phyloP scores from a whole-genome alignment of 345 rosid genomes.

The Pugionium cornutum region DNA sequence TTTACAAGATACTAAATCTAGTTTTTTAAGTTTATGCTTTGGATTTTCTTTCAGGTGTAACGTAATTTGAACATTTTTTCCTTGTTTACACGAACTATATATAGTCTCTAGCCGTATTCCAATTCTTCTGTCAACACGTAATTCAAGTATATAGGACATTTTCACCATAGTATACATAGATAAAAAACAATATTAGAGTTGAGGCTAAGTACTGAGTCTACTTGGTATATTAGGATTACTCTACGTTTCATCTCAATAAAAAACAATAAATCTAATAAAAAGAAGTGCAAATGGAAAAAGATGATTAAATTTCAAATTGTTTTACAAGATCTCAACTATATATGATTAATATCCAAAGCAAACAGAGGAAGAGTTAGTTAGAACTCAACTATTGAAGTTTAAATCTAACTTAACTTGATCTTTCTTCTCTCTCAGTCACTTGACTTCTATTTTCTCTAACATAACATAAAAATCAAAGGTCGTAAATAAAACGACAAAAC shows the following conservation, averaged over 20 bases:
- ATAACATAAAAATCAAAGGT: not conserved
- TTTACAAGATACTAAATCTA: not conserved
- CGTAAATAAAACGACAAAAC: constrained; percentile 4
- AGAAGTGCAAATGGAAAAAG: not conserved
- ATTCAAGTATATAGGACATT: not conserved
- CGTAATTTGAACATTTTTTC: not conserved
- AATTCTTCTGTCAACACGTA: not conserved
- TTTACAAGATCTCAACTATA: not conserved
- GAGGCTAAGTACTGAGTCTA: not conserved
- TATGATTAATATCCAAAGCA: not conserved
- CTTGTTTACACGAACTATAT: not conserved
- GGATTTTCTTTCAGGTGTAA: not conserved
- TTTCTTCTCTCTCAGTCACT: constrained; percentile 17
- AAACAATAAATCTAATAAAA: not conserved
- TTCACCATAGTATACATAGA: not conserved
- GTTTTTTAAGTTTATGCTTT: constrained; percentile 4
- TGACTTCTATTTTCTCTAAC: not conserved
- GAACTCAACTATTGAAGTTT: constrained; percentile 14
- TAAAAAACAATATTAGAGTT: not conserved
- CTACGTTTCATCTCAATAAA: not conserved
- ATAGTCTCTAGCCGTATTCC: not conserved
- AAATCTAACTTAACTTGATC: constrained; percentile 5
- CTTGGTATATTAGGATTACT: not conserved
- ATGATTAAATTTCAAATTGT: not conserved
- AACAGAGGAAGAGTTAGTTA: constrained; percentile 13